Base-by-base conservation (phyloP, 306 rosid genomes). In the Cucurbita moschata region DNA sequence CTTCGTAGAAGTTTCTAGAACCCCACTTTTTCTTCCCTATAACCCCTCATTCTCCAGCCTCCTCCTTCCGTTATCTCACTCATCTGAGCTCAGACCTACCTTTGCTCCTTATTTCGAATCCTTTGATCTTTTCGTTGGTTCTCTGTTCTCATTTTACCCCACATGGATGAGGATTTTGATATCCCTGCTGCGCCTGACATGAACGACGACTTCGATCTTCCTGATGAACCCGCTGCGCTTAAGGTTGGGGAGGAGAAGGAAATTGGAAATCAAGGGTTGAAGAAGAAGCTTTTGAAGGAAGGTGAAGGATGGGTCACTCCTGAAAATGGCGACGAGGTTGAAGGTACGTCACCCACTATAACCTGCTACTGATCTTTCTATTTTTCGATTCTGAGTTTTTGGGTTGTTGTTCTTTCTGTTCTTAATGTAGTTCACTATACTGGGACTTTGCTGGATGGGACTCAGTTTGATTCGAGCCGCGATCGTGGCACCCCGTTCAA, bases 181-280 rank as follows among this genome's bases (percentile, higher is more conserved):
- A 83, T 88, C 60, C 89, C 88, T 1, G 77, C 73, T 8, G 49
- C 83, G 51, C 88, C 85, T 6, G 97, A 78, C 46, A 77, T 87
- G 88, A 77, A 76, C 86, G 94, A 85, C 1, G 98, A 88, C 63
- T 86, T 88, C 46, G 96, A 82, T 81, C 81, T 90, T 57, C 81
- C 87, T 10, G 92, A 79, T 10, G 87, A 75, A 5, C 13, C 37
- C 23, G 65, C 83, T 3, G 7, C 37, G 15, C 81, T 89, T 44
- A 87, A 89, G 78, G 95, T 90, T 7, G 98, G 98, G 5, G 98
- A 90, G 78, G 98, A 94, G 84, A 83, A 89, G 78, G 96, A 90
- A 82, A 90, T 94, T 85, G 97, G 98, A 0, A 71, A 37, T 10
- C 89, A 80, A 39, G 98, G 98, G 1, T 73, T 94, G 82, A 94